Base-by-base conservation (phyloP, 1,139 yeast species). In the Arxiozyma slooffiae region DNA sequence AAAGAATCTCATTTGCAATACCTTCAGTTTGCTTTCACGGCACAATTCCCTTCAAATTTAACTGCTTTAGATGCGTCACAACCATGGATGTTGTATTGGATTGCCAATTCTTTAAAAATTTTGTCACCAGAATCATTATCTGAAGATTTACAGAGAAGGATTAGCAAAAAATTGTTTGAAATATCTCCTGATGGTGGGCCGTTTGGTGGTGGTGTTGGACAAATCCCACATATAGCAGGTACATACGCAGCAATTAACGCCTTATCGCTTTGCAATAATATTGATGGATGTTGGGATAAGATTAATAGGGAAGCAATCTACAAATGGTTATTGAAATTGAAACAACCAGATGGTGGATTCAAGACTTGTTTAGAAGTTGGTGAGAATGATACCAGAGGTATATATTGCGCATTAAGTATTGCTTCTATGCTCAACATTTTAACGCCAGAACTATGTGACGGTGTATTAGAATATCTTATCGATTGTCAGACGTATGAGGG, bases 401-500 rank as follows among this genome's bases (percentile, higher is more conserved):
- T 82, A 0, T 94, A 92, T 63, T 89, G 97, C 66, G 96, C 85
- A 0, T 67, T 94, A 18, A 79, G 82, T n/a, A 74, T 84, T 7
- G 89, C 95, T 0, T 74, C 85, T 0, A 61, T 90, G 52, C 73
- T 90, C 41, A 74, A 79, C 55, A 72, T 89, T 1, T 48, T 80
- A 40, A 82, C 89, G 0, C 79, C 77, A 0, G 85, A 84, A 53
- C 68, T 92, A n/a, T 58, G 69, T 0, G 70, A 69, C 16, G 79
- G 78, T 14, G 75, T 80, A 0, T 72, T 72, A 1, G 76, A 74
- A 11, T 92, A 90, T 82, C 59, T 92, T n/a, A 59, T 70, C 0
- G 58, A 64, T 11, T 88, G 97, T 60, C 98, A 92, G 67, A 85
- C 95, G 0, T 90, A 78, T 66, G 98, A 94, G 68, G 98, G 99